Evolutionary conservation across 441 rosid species (phyloP).

Genomic region (Adansonia rubrostipa): DNA sequence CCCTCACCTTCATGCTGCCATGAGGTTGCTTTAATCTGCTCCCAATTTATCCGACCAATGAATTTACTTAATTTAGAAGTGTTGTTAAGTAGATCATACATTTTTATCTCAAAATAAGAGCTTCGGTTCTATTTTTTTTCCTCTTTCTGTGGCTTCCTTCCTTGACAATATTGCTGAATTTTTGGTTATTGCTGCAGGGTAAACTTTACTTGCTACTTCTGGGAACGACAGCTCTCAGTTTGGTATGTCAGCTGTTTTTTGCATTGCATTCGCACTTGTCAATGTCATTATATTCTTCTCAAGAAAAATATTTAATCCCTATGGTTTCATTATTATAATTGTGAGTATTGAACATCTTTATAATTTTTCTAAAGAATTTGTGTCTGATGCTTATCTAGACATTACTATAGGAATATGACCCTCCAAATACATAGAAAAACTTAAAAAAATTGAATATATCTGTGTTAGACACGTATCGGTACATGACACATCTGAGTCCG

Average conservation of each 20-base stretch:
- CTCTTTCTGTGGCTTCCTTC: neutral
- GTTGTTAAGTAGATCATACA: neutral
- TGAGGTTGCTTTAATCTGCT: neutral
- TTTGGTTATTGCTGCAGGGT: constrained; percentile 54
- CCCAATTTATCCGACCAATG: neutral
- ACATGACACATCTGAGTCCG: no score
- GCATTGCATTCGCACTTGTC: neutral
- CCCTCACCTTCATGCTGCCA: neutral
- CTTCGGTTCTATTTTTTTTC: neutral
- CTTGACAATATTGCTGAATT: neutral
- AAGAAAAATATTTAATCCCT: neutral
- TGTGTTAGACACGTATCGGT: no score
- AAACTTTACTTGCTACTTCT: constrained; percentile 88
- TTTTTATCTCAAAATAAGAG: neutral
- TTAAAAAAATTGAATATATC: no score
- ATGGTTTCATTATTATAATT: neutral
- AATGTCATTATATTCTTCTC: constrained; percentile 4
- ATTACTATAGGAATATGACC: no score
- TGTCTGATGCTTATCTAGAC: no score
- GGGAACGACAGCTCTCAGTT: constrained; percentile 93
- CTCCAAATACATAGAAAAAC: no score
- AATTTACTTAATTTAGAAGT: neutral
- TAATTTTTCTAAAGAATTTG: no score
- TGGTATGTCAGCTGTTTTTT: constrained; percentile 55
- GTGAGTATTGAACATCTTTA: neutral